Conservation (phyloP, 805 yeast genomes). For the Kodamaea leandrae region DNA sequence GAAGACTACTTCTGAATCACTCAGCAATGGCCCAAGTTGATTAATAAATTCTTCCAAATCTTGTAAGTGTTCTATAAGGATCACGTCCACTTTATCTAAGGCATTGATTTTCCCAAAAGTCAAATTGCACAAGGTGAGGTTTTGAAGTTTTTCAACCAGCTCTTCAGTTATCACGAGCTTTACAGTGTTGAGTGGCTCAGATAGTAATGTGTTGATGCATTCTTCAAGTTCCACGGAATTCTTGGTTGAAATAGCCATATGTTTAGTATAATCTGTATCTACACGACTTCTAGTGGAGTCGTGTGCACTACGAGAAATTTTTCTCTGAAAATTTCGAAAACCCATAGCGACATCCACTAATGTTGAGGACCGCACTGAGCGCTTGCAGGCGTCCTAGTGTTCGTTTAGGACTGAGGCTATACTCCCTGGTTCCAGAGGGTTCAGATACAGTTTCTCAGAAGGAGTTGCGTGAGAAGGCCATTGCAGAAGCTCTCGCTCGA, state of each 20-base stretch:
- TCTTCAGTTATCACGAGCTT: slow-evolving; percentile 2
- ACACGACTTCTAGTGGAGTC: neutral
- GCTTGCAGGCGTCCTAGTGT: neutral
- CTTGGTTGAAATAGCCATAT: neutral
- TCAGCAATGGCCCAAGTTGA: neutral
- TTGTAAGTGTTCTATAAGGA: slow-evolving; percentile 1
- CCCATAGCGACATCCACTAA: neutral
- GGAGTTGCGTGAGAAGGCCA: slow-evolving; percentile 37
- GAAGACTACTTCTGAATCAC: neutral
- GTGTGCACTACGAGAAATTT: neutral
- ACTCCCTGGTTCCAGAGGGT: slow-evolving; percentile 5
- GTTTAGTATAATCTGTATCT: neutral
- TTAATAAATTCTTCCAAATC: slow-evolving; percentile 1
- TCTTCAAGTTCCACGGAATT: neutral
- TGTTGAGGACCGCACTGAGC: neutral
- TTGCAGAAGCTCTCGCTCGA: slow-evolving; percentile 42
- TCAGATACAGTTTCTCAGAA: slow-evolving; percentile 20
- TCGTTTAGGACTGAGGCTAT: slow-evolving; percentile 4
- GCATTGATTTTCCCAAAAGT: slow-evolving; percentile 4
- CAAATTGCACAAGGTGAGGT: neutral
- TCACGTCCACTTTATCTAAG: slow-evolving; percentile 2
- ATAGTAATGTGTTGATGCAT: neutral
- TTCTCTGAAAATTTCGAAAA: slow-evolving; percentile 1
- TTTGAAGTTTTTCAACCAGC: neutral
- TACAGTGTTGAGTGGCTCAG: neutral